Base-by-base conservation (phyloP, 768 basidiomycete genomes). In the Auriscalpium vulgare region DNA sequence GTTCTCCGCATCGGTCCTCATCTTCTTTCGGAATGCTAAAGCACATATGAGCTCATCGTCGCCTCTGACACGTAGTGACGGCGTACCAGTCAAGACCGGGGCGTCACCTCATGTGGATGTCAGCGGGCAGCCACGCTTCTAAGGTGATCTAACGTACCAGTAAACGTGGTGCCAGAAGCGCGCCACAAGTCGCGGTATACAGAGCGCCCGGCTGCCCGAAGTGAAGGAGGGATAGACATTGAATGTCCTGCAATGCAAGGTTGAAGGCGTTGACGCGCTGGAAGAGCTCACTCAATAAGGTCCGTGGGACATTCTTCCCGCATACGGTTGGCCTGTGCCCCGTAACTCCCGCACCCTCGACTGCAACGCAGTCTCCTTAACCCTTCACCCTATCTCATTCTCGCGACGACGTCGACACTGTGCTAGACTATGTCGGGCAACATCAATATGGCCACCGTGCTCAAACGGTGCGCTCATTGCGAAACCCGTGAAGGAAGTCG, bases 151-250 rank as follows among this genome's bases (percentile, higher is more conserved):
- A 19, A 0, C 17, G 13, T n/a, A 53, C 87, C 89, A 56, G 76
- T 53, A 66, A 93, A 93, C 0, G 88, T 90, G 10, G 71, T 65
- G 7, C 80, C 68, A 1, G 88, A 80, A 0, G 88, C 84, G 44
- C 89, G 77, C 60, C 83, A 81, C 4, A 91, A 71, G 62, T 80
- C 74, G 37, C 90, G 80, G 64, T 93, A 93, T 14, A 86, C 86
- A 36, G 88, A 77, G 48, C 89, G 81, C 17, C 85, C 86, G 10
- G 81, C 77, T 36, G 85, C 82, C 64, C 72, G 78, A 43, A 91
- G 76, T 23, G 55, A 67, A 2, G 76, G 71, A n/a, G 83, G 68
- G 51, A 85, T 72, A 37, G 82, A 71, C 83, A 85, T 60, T 13
- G 36, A 36, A 21, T 36, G 40, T 17, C 40, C 40, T 43, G 40